These are phyloP conservation scores for Aspergillus sp. DNA, from an alignment of 2,329 filamentous ascomycete species.

Conservation along the genomic window DNA sequence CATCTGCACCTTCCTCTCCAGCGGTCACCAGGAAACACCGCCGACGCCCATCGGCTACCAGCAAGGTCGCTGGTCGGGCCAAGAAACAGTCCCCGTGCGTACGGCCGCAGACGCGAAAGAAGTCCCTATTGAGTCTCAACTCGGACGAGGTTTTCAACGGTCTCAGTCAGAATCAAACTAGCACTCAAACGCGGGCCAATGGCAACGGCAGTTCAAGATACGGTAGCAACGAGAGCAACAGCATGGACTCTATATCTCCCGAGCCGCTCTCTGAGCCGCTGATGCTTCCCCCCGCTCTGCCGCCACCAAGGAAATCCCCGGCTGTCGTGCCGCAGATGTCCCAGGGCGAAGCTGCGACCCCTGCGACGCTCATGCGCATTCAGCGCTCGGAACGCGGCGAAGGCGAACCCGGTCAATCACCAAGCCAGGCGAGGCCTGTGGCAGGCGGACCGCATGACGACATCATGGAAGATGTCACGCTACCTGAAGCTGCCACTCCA, in stretches of 20 bases:
- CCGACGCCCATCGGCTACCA: constrained; percentile 28
- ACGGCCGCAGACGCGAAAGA: constrained; percentile 31
- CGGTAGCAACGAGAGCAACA: constrained; percentile 37
- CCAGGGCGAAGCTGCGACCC: constrained; percentile 60
- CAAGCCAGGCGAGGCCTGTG: constrained; percentile 25
- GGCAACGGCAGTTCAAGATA: constrained; percentile 21
- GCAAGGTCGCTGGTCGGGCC: constrained; percentile 23
- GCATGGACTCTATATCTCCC: constrained; percentile 41
- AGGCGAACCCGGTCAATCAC: constrained; percentile 26
- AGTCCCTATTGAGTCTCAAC: constrained; percentile 20
- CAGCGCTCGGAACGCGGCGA: constrained; percentile 40
- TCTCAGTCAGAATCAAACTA: constrained; percentile 27
- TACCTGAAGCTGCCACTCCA: constrained; percentile 62
- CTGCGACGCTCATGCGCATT: constrained; percentile 78
- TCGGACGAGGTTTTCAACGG: constrained; percentile 26
- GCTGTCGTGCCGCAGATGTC: constrained; percentile 23
- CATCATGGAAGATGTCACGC: constrained; percentile 55
- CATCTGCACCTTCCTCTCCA: constrained; percentile 24
- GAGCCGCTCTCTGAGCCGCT: constrained; percentile 41
- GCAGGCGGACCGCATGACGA: constrained; percentile 40
- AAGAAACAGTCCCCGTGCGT: constrained; percentile 37
- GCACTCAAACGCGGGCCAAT: constrained; percentile 15
- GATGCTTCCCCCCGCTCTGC: constrained; percentile 42
- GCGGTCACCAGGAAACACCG: constrained; percentile 30
- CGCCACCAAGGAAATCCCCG: constrained; percentile 33